phyloP scores from a whole-genome alignment of 768 basidiomycete genomes.

The Russula virescens region DNA sequence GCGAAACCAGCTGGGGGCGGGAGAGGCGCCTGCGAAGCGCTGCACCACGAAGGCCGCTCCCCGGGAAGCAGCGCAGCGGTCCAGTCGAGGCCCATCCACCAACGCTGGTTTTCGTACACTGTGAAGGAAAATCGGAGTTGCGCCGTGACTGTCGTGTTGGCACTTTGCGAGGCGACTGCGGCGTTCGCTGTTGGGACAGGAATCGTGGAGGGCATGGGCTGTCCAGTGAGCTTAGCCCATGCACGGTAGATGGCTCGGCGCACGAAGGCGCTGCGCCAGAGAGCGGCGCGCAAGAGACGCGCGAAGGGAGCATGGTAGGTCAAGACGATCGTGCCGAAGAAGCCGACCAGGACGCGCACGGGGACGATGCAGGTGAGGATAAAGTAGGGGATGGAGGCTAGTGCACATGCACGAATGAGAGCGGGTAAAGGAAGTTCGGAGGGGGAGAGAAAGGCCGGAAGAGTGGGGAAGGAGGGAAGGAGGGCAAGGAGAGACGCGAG shows the following conservation, averaged over 20 bases:
- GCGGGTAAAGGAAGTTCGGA: constrained; percentile 31
- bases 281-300: constrained; percentile 42
- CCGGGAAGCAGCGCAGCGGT: constrained; percentile 85
- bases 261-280: constrained; percentile 63
- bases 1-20: constrained; percentile 65
- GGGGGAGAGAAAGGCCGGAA: constrained; percentile 30
- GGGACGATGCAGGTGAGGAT: constrained; percentile 57
- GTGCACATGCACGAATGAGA: constrained; percentile 50
- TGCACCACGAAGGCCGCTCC: constrained; percentile 87
- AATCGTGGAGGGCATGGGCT: constrained; percentile 41
- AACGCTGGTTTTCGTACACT: constrained; percentile 91
- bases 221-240: constrained; percentile 49
- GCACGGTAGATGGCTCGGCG: constrained; percentile 54
- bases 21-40: constrained; percentile 50
- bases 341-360: constrained; percentile 53
- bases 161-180: constrained; percentile 13
- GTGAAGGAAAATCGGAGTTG: constrained; percentile 74
- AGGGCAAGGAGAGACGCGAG: constrained; percentile 59
- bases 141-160: background rate
- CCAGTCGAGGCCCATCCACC: constrained; percentile 99
- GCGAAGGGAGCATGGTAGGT: constrained; percentile 68
- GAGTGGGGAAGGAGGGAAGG: constrained; percentile 38
- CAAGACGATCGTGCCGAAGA: constrained; percentile 53
- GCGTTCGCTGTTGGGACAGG: constrained; percentile 31
- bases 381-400: constrained; percentile 62